Evolutionary conservation across 352 stramenopile species (phyloP), one percentile per base, ranked within the genome.

Genomic region (Pythium oligandrum): DNA sequence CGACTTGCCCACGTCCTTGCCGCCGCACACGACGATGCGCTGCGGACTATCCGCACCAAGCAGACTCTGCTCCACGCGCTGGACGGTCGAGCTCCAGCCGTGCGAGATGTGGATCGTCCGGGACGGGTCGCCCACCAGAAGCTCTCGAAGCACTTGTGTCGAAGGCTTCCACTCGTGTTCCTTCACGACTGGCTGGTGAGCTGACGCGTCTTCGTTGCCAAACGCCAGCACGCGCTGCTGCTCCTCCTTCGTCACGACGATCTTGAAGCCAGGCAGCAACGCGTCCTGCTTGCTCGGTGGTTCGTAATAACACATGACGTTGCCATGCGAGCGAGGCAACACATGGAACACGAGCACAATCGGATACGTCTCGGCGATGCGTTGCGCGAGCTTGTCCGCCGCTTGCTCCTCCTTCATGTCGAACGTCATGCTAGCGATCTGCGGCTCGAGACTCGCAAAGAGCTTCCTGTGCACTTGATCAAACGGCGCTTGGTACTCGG

Each of bases 1-100:
- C 17, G 88, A 98, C 68, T 99, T 99, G 12, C 96, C 96, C 12
- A 98, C 92, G 35, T 94, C 92, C 59, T 98, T 98, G 30, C 87
- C 92, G 34, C 96, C 96, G 66, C 90, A 98, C 10, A 98, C 84
- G 10, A 98, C 65, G 17, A 98, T 87, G 35, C 80, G 76, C 38
- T 85, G 74, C 26, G 49, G 48, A 1, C 42, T 56, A 4, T 31
- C 49, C 2, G 57, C 44, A 0, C 33, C 32, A 11, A 78, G 17
- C 10, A 86, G 43, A 36, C 68, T 80, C 38, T 48, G 33, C 48
- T 82, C 57, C 11, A 95, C 58, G 42, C 51, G 49, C 7, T 86
- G 64, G 1, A 64, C 78, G 0, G 77, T 78, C 1, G 54, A 35
- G 34, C 64, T 68, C 84, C 84, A 95, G 5, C 61, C 66, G 4